These are phyloP conservation scores for Leccinellum rugosiceps DNA, from an alignment of 768 basidiomycete species.

Conservation along the genomic window DNA sequence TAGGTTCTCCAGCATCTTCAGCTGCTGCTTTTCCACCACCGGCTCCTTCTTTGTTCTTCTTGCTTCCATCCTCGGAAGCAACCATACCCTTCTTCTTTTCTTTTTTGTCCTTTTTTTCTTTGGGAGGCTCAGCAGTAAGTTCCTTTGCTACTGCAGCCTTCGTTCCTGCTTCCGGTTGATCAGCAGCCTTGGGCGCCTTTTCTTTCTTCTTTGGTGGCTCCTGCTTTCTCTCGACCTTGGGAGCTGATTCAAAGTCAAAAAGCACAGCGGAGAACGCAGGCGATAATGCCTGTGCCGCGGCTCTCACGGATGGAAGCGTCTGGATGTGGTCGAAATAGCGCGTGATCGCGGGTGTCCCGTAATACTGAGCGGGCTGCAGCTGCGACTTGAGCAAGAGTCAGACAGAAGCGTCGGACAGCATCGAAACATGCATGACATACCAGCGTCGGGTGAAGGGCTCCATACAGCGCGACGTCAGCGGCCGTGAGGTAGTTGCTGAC, in stretches of 20 bases:
- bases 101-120: conserved; percentile 35
- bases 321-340: conserved; percentile 98
- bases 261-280: conserved; percentile 54
- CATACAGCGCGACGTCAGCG: conserved; percentile 90
- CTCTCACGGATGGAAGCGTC: conserved; percentile 57
- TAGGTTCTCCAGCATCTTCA: conserved; percentile 75
- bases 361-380: conserved; percentile 68
- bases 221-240: conserved; percentile 66
- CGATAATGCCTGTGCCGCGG: conserved; percentile 48
- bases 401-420: neutral
- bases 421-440: conserved; percentile 43
- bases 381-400: conserved; percentile 50
- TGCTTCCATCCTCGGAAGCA: conserved; percentile 26
- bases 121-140: conserved; percentile 31
- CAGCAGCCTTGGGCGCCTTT: conserved; percentile 42
- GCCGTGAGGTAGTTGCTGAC: conserved; percentile 82
- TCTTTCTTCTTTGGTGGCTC: conserved; percentile 79
- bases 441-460: conserved; percentile 76
- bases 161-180: conserved; percentile 22
- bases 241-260: conserved; percentile 76
- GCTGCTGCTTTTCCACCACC: conserved; percentile 33
- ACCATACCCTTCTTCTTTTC: conserved; percentile 62
- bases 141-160: conserved; percentile 37
- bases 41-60: conserved; percentile 41
- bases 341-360: conserved; percentile 75